Conservation (phyloP, 2,329 filamentous ascomycete species). For the Onygenales sp. region DNA sequence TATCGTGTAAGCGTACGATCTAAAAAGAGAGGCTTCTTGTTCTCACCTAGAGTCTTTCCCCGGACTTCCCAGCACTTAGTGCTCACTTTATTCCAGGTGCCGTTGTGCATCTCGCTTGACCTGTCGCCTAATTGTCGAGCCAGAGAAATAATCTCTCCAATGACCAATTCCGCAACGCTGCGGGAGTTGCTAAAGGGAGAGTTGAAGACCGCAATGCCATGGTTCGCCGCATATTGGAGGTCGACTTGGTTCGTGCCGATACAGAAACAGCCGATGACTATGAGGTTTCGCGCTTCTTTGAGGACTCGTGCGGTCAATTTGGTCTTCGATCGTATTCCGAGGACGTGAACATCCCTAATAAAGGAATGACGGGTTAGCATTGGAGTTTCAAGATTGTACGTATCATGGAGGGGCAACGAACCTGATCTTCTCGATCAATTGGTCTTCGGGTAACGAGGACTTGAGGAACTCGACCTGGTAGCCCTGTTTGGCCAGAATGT, state of each 20-base stretch:
- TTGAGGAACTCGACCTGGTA: constrained; percentile 95
- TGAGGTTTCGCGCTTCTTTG: constrained; percentile 80
- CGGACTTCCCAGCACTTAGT: constrained; percentile 95
- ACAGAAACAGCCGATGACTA: constrained; percentile 96
- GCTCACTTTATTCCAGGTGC: constrained; percentile 97
- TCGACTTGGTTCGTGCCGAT: constrained; percentile 69
- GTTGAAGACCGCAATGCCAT: constrained; percentile 92
- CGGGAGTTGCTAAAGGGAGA: constrained; percentile 97
- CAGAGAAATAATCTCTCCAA: constrained; percentile 83
- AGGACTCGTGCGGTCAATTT: constrained; percentile 82
- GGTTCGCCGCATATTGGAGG: constrained; percentile 34
- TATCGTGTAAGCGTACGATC: too few species aligned
- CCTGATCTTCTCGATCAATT: constrained; percentile 95
- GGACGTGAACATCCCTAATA: constrained; percentile 80
- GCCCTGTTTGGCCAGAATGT: constrained; percentile 74
- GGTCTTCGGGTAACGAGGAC: constrained; percentile 77
- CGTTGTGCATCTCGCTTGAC: constrained; percentile 85
- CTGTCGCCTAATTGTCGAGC: constrained; percentile 89
- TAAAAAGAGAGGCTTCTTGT: too few species aligned
- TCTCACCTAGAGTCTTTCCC: constrained; percentile 80
- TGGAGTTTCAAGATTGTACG: not conserved
- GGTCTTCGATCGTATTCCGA: constrained; percentile 96
- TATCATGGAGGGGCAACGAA: constrained; percentile 33
- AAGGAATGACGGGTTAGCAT: not conserved
- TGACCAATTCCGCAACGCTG: constrained; percentile 92